Conservation (phyloP, 768 basidiomycete species). For the Coprinellus aureogranulatus region DNA sequence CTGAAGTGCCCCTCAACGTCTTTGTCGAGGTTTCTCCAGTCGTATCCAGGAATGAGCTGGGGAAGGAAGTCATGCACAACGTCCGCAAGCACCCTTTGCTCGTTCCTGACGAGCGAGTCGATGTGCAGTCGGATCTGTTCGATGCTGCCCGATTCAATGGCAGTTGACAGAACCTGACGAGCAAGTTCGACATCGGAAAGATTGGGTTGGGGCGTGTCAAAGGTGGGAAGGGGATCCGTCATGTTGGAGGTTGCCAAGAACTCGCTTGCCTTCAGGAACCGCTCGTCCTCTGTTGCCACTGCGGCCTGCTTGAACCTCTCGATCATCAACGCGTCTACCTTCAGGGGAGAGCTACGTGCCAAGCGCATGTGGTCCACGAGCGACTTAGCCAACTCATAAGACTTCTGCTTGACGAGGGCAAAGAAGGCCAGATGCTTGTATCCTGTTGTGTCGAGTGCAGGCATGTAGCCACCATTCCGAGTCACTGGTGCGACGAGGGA, state of each 20-base stretch:
- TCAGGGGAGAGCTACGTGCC: too few species aligned
- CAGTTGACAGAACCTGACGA: too few species aligned
- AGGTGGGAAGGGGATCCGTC: background rate
- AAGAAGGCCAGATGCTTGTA: slow-evolving; percentile 70
- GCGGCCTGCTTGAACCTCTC: slow-evolving; percentile 1
- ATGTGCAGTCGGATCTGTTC: background rate
- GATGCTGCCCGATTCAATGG: background rate
- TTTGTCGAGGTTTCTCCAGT: slow-evolving; percentile 17
- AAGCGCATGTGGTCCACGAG: slow-evolving; percentile 31
- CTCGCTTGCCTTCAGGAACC: background rate
- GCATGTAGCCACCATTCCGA: slow-evolving; percentile 12
- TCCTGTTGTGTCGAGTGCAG: slow-evolving; percentile 19
- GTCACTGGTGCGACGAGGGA: background rate
- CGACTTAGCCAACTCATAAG: slow-evolving; percentile 42
- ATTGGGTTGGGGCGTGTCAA: background rate
- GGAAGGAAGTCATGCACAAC: slow-evolving; percentile 39
- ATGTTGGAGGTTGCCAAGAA: background rate
- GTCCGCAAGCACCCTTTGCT: slow-evolving; percentile 21
- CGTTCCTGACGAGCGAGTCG: background rate
- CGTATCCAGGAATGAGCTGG: slow-evolving; percentile 53
- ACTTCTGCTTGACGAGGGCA: slow-evolving; percentile 57
- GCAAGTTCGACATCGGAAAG: background rate
- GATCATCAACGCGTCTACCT: background rate
- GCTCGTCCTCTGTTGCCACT: background rate
- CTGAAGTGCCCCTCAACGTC: background rate